Evolutionary conservation across 305 asterid species (phyloP).

Genomic region (Rubia peregrina): DNA sequence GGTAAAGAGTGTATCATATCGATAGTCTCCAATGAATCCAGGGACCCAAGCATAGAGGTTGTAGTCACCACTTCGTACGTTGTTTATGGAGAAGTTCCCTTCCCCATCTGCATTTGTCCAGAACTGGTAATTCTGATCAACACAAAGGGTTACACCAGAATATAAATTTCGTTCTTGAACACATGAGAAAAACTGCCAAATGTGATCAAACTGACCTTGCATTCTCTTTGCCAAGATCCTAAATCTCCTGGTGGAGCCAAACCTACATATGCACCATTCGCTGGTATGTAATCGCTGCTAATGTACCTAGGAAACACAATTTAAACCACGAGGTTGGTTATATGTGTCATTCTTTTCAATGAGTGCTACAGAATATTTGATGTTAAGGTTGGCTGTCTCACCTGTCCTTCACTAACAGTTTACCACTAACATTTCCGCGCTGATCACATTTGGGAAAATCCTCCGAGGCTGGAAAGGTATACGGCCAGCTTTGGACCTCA

Average conservation of each 20-base stretch:
- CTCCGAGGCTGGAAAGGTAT: constrained; percentile 36
- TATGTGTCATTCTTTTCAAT: no score
- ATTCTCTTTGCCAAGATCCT: constrained; percentile 97
- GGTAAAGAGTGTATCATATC: constrained; percentile 41
- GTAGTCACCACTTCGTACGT: constrained; percentile 53
- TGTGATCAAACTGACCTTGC: constrained; percentile 44
- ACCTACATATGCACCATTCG: constrained; percentile 71
- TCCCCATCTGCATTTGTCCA: constrained; percentile 65
- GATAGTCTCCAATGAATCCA: constrained; percentile 80
- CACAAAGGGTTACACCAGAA: background rate
- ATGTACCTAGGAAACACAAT: constrained; percentile 36
- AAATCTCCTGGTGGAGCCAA: constrained; percentile 80
- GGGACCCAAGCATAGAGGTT: constrained; percentile 88
- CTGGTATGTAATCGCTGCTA: constrained; percentile 40
- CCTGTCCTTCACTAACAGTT: constrained; percentile 66
- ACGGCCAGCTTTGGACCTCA: constrained; percentile 70
- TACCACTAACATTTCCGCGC: constrained; percentile 35
- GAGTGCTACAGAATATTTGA: background rate
- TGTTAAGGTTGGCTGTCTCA: constrained; percentile 15
- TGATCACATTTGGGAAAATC: constrained; percentile 31
- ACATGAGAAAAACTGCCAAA: background rate
- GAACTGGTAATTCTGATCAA: constrained; percentile 71
- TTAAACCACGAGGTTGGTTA: background rate
- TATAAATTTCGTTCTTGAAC: no score
- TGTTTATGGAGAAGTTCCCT: constrained; percentile 59